A percentile compares a stretch with the other conserved stretches of the same genome.
Conservation (phyloP, 2,329 filamentous ascomycete genomes). For the Epichloe amarillans region DNA sequence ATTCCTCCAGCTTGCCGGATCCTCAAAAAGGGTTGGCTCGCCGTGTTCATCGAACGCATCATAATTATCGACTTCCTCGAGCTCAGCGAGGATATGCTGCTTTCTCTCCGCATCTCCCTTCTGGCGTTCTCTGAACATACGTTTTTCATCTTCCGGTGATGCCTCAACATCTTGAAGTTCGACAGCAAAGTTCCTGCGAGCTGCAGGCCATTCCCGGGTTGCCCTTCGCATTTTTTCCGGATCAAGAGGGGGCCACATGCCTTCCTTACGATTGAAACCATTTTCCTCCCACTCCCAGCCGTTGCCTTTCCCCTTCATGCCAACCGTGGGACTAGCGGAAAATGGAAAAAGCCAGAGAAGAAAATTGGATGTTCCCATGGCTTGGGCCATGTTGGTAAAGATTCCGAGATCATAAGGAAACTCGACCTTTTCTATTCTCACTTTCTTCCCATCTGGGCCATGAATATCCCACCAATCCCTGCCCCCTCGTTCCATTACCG, state of each 20-base stretch:
- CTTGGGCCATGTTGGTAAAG: slow-evolving; percentile 58
- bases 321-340: slow-evolving; percentile 33
- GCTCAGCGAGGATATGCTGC: slow-evolving; percentile 31
- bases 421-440: slow-evolving; percentile 51
- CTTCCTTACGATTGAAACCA: slow-evolving; percentile 53
- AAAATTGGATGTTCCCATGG: slow-evolving; percentile 57
- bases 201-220: slow-evolving; percentile 25
- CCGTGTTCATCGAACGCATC: slow-evolving; percentile 23
- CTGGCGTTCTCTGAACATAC: slow-evolving; percentile 37
- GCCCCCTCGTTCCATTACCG: slow-evolving; percentile 35
- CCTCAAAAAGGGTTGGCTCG: slow-evolving; percentile 47
- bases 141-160: slow-evolving; percentile 31
- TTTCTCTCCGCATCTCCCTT: slow-evolving; percentile 30
- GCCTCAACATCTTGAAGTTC: slow-evolving; percentile 22
- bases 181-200: slow-evolving; percentile 19
- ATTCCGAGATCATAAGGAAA: slow-evolving; percentile 75
- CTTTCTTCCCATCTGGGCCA: slow-evolving; percentile 22
- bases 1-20: slow-evolving; percentile 55
- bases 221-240: slow-evolving; percentile 40
- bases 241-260: slow-evolving; percentile 50
- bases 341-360: slow-evolving; percentile 60
- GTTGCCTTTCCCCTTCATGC: slow-evolving; percentile 22
- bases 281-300: slow-evolving; percentile 61
- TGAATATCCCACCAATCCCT: slow-evolving; percentile 30
- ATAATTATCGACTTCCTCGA: slow-evolving; percentile 45